Evolutionary conservation across 208 protist species (phyloP).

Genomic region (Acanthamoeba lenticulata): DNA sequence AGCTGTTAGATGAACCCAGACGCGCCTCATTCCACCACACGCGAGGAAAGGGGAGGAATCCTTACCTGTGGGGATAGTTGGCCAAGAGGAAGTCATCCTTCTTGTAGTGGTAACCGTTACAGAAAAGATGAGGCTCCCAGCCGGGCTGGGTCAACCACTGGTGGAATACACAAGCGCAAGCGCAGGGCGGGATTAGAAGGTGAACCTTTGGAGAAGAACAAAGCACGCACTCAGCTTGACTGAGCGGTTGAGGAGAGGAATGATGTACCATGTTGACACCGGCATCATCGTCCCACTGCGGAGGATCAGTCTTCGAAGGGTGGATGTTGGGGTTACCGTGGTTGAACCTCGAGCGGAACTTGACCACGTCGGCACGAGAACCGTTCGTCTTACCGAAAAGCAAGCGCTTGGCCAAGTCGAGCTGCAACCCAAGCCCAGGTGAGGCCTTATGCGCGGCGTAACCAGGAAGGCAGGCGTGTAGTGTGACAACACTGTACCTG

Average conservation of each 20-base stretch:
- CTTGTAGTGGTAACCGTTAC: constrained; percentile 35
- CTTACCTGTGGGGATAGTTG: constrained; percentile 17
- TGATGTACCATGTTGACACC: constrained; percentile 51
- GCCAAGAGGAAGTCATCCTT: neutral
- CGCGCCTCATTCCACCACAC: neutral
- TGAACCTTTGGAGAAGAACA: no score
- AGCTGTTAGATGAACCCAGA: neutral
- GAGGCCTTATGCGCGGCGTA: no score
- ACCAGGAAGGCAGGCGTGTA: neutral
- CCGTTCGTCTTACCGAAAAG: neutral
- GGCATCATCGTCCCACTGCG: neutral
- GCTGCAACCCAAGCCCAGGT: neutral
- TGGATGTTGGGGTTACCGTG: constrained; percentile 10
- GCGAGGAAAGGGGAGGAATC: neutral
- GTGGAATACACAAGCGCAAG: neutral
- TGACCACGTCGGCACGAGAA: constrained; percentile 16
- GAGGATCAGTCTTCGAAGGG: neutral
- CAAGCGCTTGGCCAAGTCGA: constrained; percentile 24
- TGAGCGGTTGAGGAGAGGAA: no score
- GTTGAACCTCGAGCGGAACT: constrained; percentile 33
- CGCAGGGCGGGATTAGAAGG: no score
- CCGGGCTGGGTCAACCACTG: neutral
- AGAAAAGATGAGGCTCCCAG: constrained; percentile 32
- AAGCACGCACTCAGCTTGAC: no score
- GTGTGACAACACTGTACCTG: neutral